Evolutionary conservation across 495 filamentous ascomycete species (phyloP), one percentile per base, ranked within the genome.

Genomic region (Aspergillus indologenus): DNA sequence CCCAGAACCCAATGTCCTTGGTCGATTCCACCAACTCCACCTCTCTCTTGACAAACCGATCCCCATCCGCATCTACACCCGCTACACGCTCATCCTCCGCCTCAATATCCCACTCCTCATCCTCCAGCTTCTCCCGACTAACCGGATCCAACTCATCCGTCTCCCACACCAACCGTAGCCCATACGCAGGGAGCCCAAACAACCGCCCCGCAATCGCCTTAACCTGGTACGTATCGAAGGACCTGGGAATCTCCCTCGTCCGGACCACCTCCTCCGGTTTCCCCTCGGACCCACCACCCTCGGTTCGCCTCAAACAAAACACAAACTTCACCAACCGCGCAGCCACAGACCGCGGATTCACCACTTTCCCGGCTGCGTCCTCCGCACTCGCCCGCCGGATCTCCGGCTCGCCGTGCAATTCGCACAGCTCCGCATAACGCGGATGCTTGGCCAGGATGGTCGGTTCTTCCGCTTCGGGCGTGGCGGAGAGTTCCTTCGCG

Each of bases 121-220:
- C 84, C 63, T 83, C 84, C 51, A 81, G 82, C 18, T 76, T 82
- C 31, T 66, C 64, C 22, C 75, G 66, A n/a, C 65, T 71, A 0
- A 89, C 83, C 1, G 90, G 89, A 74, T 95, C 90, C 83, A 85
- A 87, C 68, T 95, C 88, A 53, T 90, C 86, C 18, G 90, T 93
- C 73, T 94, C 88, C 85, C 85, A 90, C 14, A 91, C 72, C 55
- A 98, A 64, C 58, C 80, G 77, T 49, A 92, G 71, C 42, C 74
- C 70, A 63, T 89, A 77, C 12, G 90, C 87, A 47, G 71, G 66
- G 24, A 91, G 65, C 8, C 76, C 78, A 69, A 95, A 92, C 61
- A 88, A 67, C 56, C 83, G 84, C 6, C 87, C 88, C 0, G 88
- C 87, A 17, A 96, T 75, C 0, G 87, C 89, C 66, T 94, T 89